Base-by-base conservation (phyloP, 202 grass and related monocot genomes). In the Zizania palustris region DNA sequence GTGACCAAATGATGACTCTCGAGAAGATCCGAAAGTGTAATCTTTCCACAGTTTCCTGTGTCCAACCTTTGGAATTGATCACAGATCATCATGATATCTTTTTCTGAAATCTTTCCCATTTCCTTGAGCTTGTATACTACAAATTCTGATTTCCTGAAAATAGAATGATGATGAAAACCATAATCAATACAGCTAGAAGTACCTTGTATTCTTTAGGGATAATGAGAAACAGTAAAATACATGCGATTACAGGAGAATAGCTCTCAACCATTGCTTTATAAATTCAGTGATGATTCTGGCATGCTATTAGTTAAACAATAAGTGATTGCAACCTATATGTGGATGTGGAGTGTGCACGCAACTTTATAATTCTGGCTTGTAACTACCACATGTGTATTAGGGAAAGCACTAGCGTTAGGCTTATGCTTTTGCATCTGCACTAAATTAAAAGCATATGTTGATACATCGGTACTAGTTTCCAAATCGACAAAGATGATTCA, bases 121-220 rank as follows among this genome's bases (percentile, higher is more conserved):
- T 95, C 87, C 83, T 99, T 99, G 10, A 95, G 85, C 83, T 95
- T 99, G 77, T 99, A 99, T 69, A 99, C 55, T 9, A 87, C 87
- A 67, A 92, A 99, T 83, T 98, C 96, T 22, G 91, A 90, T 90
- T 95, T 99, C 38, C 96, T 99, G 87, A 71, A 87, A 77, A 45
- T 1, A 77, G n/a, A 19, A 55, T 9, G 63, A 71, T 65, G 22
- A 76, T 44, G 9, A 72, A 67, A 43, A 20, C 28, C 73, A 48
- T 72, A 75, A 15, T 44, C 3, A 40, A 72, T 20, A 39, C 54
- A 55, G 54, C 7, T 38, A 20, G 1, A 70, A 57, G 11, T 10
- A 73, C 72, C 20, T 1, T 56, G 16, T 28, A 14, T 21, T 48
- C 2, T 18, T 45, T 5, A 66, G 5, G 12, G 68, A 34, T 16